These are phyloP conservation scores for Lagenidium sp. DNA, from an alignment of 352 stramenopile genomes.

Conservation along the genomic window DNA sequence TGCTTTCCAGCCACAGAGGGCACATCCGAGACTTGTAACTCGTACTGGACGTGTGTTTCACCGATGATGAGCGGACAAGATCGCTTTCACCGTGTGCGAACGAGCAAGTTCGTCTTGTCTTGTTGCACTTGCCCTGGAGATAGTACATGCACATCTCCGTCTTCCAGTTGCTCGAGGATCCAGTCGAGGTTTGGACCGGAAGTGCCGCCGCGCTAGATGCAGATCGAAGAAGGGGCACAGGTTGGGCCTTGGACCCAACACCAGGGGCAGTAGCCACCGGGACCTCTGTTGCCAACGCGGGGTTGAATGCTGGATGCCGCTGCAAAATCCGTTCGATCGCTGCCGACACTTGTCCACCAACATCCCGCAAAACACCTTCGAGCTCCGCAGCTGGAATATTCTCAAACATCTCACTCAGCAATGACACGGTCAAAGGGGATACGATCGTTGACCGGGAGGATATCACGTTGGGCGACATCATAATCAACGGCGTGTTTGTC, in stretches of 20 bases:
- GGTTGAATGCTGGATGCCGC: constrained; percentile 66
- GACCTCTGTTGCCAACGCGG: constrained; percentile 18
- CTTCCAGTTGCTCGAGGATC: constrained; percentile 79
- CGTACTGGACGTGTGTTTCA: constrained; percentile 27
- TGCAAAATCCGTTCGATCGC: constrained; percentile 63
- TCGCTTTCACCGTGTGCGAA: constrained; percentile 83
- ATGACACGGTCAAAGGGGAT: constrained; percentile 50
- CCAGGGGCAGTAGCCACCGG: constrained; percentile 4
- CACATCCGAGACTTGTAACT: constrained; percentile 78
- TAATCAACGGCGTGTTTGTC: constrained; percentile 32
- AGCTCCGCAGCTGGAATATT: constrained; percentile 56
- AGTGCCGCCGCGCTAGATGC: no score
- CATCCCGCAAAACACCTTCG: constrained; percentile 34
- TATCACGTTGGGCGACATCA: no score
- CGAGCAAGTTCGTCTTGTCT: constrained; percentile 78
- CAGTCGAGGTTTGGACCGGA: no score
- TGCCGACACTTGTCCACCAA: constrained; percentile 34
- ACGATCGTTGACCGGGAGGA: no score
- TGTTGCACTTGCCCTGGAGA: constrained; percentile 86
- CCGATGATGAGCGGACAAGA: constrained; percentile 29
- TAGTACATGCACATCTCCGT: constrained; percentile 88
- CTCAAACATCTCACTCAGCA: constrained; percentile 68
- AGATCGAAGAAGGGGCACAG: constrained; percentile 6
- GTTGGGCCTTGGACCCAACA: constrained; percentile 1
- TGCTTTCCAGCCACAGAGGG: constrained; percentile 62